These are phyloP conservation scores for Colletotrichum falcatum DNA, from an alignment of 2,329 filamentous ascomycete genomes.

Conservation along the genomic window DNA sequence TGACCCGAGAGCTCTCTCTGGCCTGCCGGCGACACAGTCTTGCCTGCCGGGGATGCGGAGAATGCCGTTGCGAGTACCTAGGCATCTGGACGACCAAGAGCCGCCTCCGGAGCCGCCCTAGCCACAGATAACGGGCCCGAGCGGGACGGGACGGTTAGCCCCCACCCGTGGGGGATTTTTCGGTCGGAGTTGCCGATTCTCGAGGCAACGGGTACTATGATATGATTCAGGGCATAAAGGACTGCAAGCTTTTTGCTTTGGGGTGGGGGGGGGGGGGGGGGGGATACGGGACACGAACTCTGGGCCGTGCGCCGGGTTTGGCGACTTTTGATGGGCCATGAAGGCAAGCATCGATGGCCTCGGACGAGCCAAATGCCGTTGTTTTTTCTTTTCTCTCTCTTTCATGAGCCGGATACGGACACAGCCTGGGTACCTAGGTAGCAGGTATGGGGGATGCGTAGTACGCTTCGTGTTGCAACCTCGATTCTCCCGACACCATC, in stretches of 20 bases:
- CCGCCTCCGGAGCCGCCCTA: background rate
- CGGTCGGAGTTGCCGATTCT: constrained; percentile 26
- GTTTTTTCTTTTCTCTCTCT: too few relatives aligned
- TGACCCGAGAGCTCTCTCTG: background rate
- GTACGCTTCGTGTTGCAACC: background rate
- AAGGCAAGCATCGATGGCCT: constrained; percentile 2
- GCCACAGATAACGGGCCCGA: constrained; percentile 9
- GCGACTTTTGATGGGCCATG: constrained; percentile 14
- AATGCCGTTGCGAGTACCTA: background rate
- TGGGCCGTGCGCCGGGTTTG: constrained; percentile 14
- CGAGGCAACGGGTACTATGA: constrained; percentile 7
- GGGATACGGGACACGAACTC: background rate
- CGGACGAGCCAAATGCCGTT: background rate
- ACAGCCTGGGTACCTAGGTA: background rate
- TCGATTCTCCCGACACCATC: constrained; percentile 2
- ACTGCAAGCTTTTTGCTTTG: constrained; percentile 7
- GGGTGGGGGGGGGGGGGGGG: too few relatives aligned
- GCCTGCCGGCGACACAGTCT: background rate
- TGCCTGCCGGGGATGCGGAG: background rate
- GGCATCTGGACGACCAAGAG: background rate
- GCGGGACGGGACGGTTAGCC: constrained; percentile 28
- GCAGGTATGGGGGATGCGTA: background rate
- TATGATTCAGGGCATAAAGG: background rate
- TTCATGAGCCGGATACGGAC: background rate
- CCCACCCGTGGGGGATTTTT: background rate